A percentile compares a stretch with the other conserved stretches of the same genome.
Evolutionary conservation across 2,329 filamentous ascomycete species (phyloP).

Genomic region (Fusarium torulosum): DNA sequence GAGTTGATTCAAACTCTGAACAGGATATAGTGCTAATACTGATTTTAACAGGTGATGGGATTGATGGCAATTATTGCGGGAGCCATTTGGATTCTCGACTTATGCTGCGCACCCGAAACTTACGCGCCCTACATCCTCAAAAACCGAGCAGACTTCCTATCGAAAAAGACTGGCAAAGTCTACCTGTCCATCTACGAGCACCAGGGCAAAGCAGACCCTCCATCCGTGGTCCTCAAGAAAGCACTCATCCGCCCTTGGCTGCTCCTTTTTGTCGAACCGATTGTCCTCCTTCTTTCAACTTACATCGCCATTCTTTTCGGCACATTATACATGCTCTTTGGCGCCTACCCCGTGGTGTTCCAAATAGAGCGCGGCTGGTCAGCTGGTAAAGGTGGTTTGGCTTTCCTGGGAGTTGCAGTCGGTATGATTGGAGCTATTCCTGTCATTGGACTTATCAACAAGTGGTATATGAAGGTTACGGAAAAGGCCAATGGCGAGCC

Average conservation of each 20-base stretch:
- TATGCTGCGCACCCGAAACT: slow-evolving; percentile 67
- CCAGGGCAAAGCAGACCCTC: slow-evolving; percentile 56
- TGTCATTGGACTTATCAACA: slow-evolving; percentile 66
- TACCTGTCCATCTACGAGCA: slow-evolving; percentile 65
- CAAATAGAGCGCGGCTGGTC: slow-evolving; percentile 68
- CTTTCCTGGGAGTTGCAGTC: slow-evolving; percentile 74
- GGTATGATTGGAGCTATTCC: slow-evolving; percentile 69
- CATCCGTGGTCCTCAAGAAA: slow-evolving; percentile 63
- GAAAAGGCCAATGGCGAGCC: slow-evolving; percentile 61
- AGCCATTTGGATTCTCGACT: slow-evolving; percentile 66
- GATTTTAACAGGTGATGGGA: slow-evolving; percentile 64
- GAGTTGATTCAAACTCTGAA: background rate
- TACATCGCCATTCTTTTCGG: slow-evolving; percentile 72
- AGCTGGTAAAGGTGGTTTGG: slow-evolving; percentile 67
- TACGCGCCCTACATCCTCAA: slow-evolving; percentile 69
- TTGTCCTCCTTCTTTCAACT: slow-evolving; percentile 71
- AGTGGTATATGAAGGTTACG: slow-evolving; percentile 62
- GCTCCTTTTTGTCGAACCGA: slow-evolving; percentile 74
- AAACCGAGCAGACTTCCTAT: slow-evolving; percentile 64
- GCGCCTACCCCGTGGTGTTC: slow-evolving; percentile 71
- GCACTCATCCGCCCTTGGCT: slow-evolving; percentile 72
- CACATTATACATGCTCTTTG: slow-evolving; percentile 67
- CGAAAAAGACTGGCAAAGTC: slow-evolving; percentile 64
- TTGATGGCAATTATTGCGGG: slow-evolving; percentile 72
- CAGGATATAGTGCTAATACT: background rate